Evolutionary conservation across 768 basidiomycete genomes (phyloP).

Genomic region (Cubamyces lactineus): DNA sequence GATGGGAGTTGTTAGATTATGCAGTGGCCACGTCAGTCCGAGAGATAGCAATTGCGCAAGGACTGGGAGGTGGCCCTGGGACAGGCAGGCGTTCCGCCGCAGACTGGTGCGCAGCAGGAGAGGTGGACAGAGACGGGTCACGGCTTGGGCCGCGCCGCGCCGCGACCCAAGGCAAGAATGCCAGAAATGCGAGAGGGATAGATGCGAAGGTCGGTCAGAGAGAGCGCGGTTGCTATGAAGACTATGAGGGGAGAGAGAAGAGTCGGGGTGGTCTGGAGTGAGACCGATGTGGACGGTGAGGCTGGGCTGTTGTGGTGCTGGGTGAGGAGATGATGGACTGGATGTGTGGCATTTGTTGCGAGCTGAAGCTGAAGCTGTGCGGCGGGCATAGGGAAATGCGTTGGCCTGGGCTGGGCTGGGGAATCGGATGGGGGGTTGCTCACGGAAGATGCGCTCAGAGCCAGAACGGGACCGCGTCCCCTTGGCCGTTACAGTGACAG

Average conservation of each 20-base stretch:
- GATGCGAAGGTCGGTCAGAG: conserved; percentile 14
- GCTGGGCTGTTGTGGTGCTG: not conserved
- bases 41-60: not conserved
- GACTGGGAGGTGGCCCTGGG: no score
- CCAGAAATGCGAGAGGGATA: not conserved
- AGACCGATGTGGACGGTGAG: conserved; percentile 1
- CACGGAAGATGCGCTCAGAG: not conserved
- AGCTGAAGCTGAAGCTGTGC: conserved; percentile 1
- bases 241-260: not conserved
- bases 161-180: conserved; percentile 5
- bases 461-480: no score
- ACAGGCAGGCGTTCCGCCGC: not conserved
- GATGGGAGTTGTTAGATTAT: not conserved
- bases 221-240: conserved; percentile 9
- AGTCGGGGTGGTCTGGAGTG: not conserved
- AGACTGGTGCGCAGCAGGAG: not conserved
- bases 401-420: not conserved
- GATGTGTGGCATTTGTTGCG: not conserved
- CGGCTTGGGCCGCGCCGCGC: conserved; percentile 5
- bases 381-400: not conserved
- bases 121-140: not conserved
- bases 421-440: not conserved
- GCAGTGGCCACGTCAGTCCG: not conserved
- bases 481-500: no score
- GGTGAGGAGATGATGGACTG: conserved; percentile 13